Evolutionary conservation across 495 filamentous ascomycete species (phyloP).

Genomic region (Talaromyces thailandensis): DNA sequence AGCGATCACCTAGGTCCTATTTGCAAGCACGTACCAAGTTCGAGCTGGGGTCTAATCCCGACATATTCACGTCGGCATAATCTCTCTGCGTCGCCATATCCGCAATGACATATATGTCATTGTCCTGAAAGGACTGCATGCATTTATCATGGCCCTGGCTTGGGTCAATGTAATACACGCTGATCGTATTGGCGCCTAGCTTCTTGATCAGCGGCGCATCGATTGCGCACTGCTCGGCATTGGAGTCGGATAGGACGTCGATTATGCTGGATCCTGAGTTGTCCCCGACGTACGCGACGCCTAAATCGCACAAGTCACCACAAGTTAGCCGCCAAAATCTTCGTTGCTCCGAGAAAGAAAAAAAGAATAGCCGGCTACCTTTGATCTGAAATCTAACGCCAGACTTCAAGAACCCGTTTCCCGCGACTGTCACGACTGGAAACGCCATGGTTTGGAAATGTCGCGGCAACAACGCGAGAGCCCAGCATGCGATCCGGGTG

Average conservation of each 20-base stretch:
- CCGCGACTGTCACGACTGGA: background rate
- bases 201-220: background rate
- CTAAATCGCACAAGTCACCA: background rate
- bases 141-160: slow-evolving; percentile 5
- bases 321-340: no score
- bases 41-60: background rate
- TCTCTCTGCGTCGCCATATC: slow-evolving; percentile 1
- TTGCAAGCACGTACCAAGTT: background rate
- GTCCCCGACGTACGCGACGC: background rate
- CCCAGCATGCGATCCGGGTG: background rate
- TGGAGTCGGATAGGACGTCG: background rate
- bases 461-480: background rate
- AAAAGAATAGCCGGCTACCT: background rate
- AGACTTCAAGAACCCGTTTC: background rate
- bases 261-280: background rate
- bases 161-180: slow-evolving; percentile 1
- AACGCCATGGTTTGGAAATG: background rate
- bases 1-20: background rate
- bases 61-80: background rate
- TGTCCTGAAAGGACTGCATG: slow-evolving; percentile 5
- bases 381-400: background rate
- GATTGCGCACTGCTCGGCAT: background rate
- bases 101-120: slow-evolving; percentile 5
- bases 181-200: background rate
- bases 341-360: no score